These are phyloP conservation scores for Termitomyces sp. DNA, from an alignment of 768 basidiomycete species.

Conservation along the genomic window DNA sequence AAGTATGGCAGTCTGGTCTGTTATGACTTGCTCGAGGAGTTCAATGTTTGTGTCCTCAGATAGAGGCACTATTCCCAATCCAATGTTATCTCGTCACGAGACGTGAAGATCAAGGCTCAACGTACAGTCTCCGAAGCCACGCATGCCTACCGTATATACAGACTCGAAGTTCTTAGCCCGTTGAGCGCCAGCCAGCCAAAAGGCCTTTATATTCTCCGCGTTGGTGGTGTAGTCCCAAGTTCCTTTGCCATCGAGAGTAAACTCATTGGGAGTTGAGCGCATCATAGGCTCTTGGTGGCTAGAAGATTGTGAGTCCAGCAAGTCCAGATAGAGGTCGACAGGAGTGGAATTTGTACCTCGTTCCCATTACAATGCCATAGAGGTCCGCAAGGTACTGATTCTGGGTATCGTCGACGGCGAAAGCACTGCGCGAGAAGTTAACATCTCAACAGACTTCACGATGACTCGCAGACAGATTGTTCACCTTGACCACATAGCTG, in stretches of 20 bases:
- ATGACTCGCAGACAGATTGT: not conserved
- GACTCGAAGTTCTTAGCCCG: conserved; percentile 58
- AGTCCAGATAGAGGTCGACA: not conserved
- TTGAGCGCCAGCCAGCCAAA: conserved; percentile 56
- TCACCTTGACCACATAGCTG: conserved; percentile 43
- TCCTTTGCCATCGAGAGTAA: conserved; percentile 49
- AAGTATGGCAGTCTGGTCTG: conserved; percentile 59
- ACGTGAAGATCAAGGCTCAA: not conserved
- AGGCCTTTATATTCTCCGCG: conserved; percentile 47
- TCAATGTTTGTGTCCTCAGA: conserved; percentile 42
- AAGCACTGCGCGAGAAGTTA: conserved; percentile 29
- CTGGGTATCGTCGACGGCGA: conserved; percentile 51
- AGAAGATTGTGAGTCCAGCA: not conserved
- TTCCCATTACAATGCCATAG: conserved; percentile 70
- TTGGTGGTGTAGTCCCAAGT: conserved; percentile 61
- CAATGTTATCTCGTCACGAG: not conserved
- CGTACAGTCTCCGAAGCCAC: conserved; percentile 53
- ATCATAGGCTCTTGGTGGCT: conserved; percentile 76
- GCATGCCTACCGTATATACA: conserved; percentile 64
- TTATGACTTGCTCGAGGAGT: conserved; percentile 50
- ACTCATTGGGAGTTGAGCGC: conserved; percentile 65
- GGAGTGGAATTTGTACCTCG: conserved; percentile 34
- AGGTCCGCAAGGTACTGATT: conserved; percentile 61
- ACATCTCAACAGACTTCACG: not conserved
- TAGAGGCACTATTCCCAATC: conserved; percentile 38